Base-by-base conservation (phyloP, 2,329 filamentous ascomycete species). In the Clonostachys byssicola region DNA sequence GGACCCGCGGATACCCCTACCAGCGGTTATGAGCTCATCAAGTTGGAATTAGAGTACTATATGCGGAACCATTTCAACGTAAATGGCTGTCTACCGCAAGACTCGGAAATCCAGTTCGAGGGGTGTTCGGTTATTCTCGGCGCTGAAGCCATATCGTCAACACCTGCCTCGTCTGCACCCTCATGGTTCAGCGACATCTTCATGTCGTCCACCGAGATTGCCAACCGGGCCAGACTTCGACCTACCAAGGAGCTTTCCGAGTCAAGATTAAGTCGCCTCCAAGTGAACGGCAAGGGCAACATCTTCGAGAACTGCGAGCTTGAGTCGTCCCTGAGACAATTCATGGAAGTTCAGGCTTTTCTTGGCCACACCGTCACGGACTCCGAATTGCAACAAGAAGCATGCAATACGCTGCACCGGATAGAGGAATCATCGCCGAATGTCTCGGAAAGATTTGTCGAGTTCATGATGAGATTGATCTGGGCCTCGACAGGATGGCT, bases 11-110 rank as follows among this genome's bases (percentile, higher is more conserved):
- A 49, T 16, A 52, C 54, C 0, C 52, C 55, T 2, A 54, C 53
- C 2, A 63, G 52, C 13, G 54, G 60, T 2, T 67, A 66, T 46
- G 65, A 67, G 42, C 44, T 63, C 0, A 50, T 68, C 13, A 65
- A 66, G 23, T 51, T 62, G 6, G 62, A 62, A 12, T 44, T 68
- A 1, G 54, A 63, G 5, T 56, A 58, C 17, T 58, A 48, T 34
- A 34, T 51, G 7, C 48, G 49, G 5, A 52, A 53, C 33, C 47
- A 54, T 40, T 39, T 53, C 0, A 46, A 54, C n/a, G 41, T 33
- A 1, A 20, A 53, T 13, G 42, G 52, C 5, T 34, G 34, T 6
- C 18, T 47, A 6, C 56, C 53, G 3, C 46, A 51, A 5, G 49
- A 56, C 12, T 33, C 52, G 2, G 51, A 53, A 5, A 41, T 60